These are phyloP conservation scores for Chrysopogon serrulatus DNA, from an alignment of 176 grass and related monocot genomes.

Conservation along the genomic window DNA sequence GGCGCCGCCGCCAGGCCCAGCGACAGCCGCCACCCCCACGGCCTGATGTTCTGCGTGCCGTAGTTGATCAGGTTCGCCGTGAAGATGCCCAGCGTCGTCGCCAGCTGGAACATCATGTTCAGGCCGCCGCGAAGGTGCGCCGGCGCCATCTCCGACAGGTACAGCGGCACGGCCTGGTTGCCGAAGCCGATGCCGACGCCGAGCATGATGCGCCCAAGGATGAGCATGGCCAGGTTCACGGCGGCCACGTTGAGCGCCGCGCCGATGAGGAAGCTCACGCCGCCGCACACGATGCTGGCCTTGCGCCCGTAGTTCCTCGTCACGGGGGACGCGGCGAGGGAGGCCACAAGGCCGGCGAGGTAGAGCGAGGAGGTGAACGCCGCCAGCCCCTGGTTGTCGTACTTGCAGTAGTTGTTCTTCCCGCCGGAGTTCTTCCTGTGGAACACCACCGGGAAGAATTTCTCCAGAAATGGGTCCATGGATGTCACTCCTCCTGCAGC, in stretches of 20 bases:
- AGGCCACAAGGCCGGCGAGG: slow-evolving; percentile 72
- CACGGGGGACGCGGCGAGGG: slow-evolving; percentile 68
- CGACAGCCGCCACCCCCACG: slow-evolving; percentile 92
- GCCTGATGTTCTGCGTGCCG: slow-evolving; percentile 75
- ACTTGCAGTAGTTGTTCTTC: slow-evolving; percentile 93
- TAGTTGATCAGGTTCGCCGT: slow-evolving; percentile 97
- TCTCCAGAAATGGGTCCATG: slow-evolving; percentile 90
- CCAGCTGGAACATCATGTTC: slow-evolving; percentile 99
- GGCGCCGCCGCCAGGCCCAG: slow-evolving; percentile 68
- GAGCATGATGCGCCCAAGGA: slow-evolving; percentile 91
- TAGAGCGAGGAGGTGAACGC: slow-evolving; percentile 81
- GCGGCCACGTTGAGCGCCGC: slow-evolving; percentile 73
- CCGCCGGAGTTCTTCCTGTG: slow-evolving; percentile 50
- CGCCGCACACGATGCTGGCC: slow-evolving; percentile 82
- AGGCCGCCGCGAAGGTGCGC: slow-evolving; percentile 82
- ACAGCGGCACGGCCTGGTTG: slow-evolving; percentile 88
- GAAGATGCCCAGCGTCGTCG: slow-evolving; percentile 92
- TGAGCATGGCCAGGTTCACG: slow-evolving; percentile 66
- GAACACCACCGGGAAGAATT: slow-evolving; percentile 88
- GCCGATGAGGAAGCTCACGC: slow-evolving; percentile 78
- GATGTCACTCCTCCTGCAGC: slow-evolving; percentile 77
- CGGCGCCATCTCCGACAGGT: slow-evolving; percentile 92
- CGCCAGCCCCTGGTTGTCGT: slow-evolving; percentile 75
- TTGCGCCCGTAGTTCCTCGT: slow-evolving; percentile 83
- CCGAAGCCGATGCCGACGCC: slow-evolving; percentile 88